A percentile compares a stretch with the other conserved stretches of the same genome.
Conservation (phyloP, 73 alveolate genomes). For the Symbiodinium pilosum region DNA sequence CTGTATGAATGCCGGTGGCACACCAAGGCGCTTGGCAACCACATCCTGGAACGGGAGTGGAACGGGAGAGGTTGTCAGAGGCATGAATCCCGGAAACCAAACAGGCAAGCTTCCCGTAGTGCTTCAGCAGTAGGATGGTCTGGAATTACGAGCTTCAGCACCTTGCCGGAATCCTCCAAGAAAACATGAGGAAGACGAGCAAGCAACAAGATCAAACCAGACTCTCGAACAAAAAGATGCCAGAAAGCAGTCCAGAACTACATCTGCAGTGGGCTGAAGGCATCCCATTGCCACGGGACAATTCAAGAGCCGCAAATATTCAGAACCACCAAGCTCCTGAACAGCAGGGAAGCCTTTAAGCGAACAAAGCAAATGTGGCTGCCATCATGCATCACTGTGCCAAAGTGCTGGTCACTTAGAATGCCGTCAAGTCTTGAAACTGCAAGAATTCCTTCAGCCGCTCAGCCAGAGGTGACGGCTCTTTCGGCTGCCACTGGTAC, state of each 20-base stretch:
- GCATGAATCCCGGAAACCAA: background rate
- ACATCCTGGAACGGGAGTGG: background rate
- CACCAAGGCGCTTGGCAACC: background rate
- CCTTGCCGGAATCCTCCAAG: background rate
- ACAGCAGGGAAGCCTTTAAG: too few relatives aligned
- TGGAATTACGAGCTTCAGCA: background rate
- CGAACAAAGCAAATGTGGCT: too few relatives aligned
- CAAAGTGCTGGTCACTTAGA: too few relatives aligned
- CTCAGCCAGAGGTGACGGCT: background rate
- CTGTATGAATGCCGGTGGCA: background rate
- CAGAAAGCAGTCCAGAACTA: background rate
- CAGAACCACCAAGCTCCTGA: constrained; percentile 30
- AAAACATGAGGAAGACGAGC: background rate
- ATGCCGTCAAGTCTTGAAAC: too few relatives aligned
- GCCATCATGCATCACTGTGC: too few relatives aligned
- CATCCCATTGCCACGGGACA: constrained; percentile 22
- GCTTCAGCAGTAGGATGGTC: background rate
- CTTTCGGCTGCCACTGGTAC: constrained; percentile 3
- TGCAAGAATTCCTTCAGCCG: background rate
- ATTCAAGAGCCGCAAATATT: background rate
- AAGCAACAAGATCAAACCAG: too few relatives aligned
- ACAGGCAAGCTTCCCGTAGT: background rate
- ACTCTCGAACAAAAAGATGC: background rate
- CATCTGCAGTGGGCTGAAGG: background rate
- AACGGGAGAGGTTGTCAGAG: too few relatives aligned